Percentiles rank a stretch among this genome's conserved stretches.
phyloP scores from a whole-genome alignment of 768 basidiomycete species.

The Hericium rajendrae region DNA sequence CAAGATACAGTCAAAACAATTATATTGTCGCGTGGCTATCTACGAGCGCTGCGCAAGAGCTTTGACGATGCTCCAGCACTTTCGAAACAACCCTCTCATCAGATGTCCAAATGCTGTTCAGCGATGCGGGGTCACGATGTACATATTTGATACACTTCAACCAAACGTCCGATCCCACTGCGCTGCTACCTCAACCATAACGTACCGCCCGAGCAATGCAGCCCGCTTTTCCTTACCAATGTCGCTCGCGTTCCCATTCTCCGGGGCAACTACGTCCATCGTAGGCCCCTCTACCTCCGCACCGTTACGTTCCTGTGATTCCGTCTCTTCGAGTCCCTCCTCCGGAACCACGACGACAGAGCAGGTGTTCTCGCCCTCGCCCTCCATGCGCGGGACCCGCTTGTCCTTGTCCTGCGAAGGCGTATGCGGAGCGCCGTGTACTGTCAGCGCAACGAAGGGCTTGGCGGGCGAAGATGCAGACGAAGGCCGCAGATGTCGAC shows the following conservation, averaged over 20 bases:
- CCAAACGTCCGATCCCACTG: slow-evolving; percentile 34
- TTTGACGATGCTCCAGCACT: too few relatives aligned
- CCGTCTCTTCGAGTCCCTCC: slow-evolving; percentile 1
- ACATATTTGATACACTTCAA: slow-evolving; percentile 9
- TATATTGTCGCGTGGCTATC: too few relatives aligned
- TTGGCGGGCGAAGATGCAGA: neutral
- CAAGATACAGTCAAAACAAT: too few relatives aligned
- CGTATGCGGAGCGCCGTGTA: slow-evolving; percentile 32
- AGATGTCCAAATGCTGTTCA: too few relatives aligned
- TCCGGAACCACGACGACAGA: slow-evolving; percentile 23
- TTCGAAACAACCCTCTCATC: too few relatives aligned
- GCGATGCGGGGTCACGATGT: too few relatives aligned
- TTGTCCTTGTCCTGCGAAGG: slow-evolving; percentile 29
- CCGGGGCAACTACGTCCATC: neutral
- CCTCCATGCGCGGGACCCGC: slow-evolving; percentile 32
- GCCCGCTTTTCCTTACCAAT: too few relatives aligned
- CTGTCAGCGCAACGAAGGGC: slow-evolving; percentile 34
- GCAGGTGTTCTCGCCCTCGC: slow-evolving; percentile 48
- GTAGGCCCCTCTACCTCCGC: neutral
- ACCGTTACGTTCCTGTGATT: neutral
- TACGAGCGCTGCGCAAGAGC: too few relatives aligned
- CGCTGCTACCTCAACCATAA: slow-evolving; percentile 19
- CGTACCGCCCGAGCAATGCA: slow-evolving; percentile 24
- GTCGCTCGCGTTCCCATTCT: too few relatives aligned
- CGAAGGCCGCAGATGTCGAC: too few relatives aligned